These are phyloP conservation scores for Malassezia japonica DNA, from an alignment of 1,284 basidiomycete genomes.

Conservation along the genomic window DNA sequence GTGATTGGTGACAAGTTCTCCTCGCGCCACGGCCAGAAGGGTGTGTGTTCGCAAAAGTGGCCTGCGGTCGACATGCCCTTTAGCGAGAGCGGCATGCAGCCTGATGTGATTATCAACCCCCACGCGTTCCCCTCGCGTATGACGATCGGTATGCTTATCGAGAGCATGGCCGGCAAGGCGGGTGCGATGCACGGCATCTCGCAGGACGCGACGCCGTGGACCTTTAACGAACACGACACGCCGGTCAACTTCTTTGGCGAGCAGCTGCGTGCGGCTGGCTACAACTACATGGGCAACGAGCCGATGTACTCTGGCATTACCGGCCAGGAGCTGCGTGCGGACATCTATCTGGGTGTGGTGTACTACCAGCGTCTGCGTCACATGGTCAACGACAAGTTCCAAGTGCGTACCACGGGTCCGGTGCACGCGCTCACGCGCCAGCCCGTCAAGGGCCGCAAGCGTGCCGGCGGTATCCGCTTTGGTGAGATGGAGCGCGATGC, in stretches of 20 bases:
- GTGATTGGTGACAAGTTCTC: slow-evolving; percentile 99
- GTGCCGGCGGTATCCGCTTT: slow-evolving; percentile 96
- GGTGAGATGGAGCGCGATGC: slow-evolving; percentile 99
- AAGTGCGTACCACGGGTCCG: slow-evolving; percentile 93
- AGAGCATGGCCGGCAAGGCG: slow-evolving; percentile 96
- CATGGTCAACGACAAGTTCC: slow-evolving; percentile 99
- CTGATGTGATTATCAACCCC: slow-evolving; percentile 98
- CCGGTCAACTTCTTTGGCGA: slow-evolving; percentile 95
- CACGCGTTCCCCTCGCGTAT: slow-evolving; percentile 99
- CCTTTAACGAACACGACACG: slow-evolving; percentile 85
- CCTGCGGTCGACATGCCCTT: slow-evolving; percentile 98
- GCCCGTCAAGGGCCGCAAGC: slow-evolving; percentile 97
- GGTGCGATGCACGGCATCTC: slow-evolving; percentile 96
- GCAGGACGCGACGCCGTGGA: slow-evolving; percentile 78
- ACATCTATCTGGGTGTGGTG: slow-evolving; percentile 96
- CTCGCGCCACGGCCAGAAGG: slow-evolving; percentile 96
- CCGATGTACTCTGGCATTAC: slow-evolving; percentile 99
- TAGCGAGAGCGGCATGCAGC: slow-evolving; percentile 95
- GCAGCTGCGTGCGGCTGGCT: slow-evolving; percentile 83
- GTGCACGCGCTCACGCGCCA: slow-evolving; percentile 91
- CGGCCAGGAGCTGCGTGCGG: slow-evolving; percentile 92
- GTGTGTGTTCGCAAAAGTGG: slow-evolving; percentile 99
- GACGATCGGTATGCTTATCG: slow-evolving; percentile 99
- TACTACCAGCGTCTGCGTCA: slow-evolving; percentile 97
- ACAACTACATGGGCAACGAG: slow-evolving; percentile 98